Conservation (phyloP, 148 eudicot species). For the Polygonum aviculare region DNA sequence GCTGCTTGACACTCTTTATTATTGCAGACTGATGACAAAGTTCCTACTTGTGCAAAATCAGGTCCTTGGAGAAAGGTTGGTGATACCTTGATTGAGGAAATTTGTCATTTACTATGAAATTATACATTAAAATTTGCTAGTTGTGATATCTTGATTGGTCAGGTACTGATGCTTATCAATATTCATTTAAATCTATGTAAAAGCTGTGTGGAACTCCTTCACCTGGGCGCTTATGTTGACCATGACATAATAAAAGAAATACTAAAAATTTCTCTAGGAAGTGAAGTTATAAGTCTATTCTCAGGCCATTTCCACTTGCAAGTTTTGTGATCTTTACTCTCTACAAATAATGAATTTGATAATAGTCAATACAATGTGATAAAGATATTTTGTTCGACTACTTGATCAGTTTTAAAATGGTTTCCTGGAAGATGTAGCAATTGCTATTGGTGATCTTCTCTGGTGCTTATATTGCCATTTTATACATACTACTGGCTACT, state of each 20-base stretch:
- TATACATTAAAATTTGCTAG: not conserved
- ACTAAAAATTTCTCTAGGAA: not conserved
- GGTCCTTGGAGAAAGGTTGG: conserved; percentile 99
- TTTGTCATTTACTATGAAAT: not conserved
- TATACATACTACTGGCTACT: not conserved
- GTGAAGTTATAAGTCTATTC: not conserved
- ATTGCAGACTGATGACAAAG: conserved; percentile 62
- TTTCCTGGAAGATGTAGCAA: not conserved
- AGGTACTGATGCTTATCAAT: not conserved
- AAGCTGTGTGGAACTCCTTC: not conserved
- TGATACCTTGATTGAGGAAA: conserved; percentile 3
- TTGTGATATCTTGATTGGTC: not conserved
- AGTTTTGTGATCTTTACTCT: not conserved
- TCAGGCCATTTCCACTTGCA: not conserved
- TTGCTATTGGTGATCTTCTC: not conserved
- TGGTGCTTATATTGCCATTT: not conserved
- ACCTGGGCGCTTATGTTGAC: not conserved
- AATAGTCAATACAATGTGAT: not conserved
- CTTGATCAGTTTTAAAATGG: not conserved
- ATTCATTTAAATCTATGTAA: not conserved
- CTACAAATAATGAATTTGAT: not conserved
- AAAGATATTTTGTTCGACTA: not conserved
- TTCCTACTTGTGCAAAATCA: conserved; percentile 48
- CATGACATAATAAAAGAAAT: not conserved
- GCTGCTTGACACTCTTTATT: conserved; percentile 11